A percentile compares a stretch with the other conserved stretches of the same genome.
These are phyloP conservation scores for Albophoma yamanashiensis DNA, from an alignment of 2,329 filamentous ascomycete species.

Conservation along the genomic window DNA sequence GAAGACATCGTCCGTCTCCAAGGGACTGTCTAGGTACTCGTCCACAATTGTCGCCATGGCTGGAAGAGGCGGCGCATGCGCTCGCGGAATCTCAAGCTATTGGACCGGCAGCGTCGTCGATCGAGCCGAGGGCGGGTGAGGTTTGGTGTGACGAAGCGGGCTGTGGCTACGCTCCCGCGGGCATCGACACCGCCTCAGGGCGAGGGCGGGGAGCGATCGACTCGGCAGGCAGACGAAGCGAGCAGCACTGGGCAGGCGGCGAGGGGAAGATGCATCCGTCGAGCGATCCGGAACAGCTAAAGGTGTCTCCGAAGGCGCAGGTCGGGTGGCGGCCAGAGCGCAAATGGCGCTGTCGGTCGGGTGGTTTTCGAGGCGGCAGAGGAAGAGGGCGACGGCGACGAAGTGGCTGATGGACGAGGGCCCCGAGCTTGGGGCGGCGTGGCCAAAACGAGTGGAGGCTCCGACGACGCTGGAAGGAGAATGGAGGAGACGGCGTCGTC, in stretches of 20 bases:
- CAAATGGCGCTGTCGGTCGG: not conserved
- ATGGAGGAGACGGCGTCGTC: not conserved
- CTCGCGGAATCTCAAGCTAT: not conserved
- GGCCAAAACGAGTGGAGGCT: not conserved
- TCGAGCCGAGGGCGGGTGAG: not conserved
- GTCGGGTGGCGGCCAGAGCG: not conserved
- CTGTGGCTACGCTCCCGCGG: not conserved
- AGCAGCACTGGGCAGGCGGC: not conserved
- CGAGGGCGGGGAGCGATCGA: not conserved
- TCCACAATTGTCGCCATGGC: constrained; percentile 42
- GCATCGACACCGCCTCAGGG: not conserved
- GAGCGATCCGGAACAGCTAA: not conserved
- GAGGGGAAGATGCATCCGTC: not conserved
- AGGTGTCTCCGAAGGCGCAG: not conserved
- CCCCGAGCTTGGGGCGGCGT: not conserved
- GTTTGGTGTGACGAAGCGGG: not conserved
- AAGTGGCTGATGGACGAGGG: not conserved
- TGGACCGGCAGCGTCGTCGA: not conserved
- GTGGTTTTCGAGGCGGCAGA: not conserved
- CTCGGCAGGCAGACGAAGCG: not conserved
- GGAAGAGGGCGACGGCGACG: not conserved
- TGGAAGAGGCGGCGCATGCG: constrained; percentile 3
- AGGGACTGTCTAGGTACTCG: constrained; percentile 51
- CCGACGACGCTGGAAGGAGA: not conserved
- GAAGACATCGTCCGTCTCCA: constrained; percentile 75